These are phyloP conservation scores for Thelephora ganbajun DNA, from an alignment of 768 basidiomycete species.

Conservation along the genomic window DNA sequence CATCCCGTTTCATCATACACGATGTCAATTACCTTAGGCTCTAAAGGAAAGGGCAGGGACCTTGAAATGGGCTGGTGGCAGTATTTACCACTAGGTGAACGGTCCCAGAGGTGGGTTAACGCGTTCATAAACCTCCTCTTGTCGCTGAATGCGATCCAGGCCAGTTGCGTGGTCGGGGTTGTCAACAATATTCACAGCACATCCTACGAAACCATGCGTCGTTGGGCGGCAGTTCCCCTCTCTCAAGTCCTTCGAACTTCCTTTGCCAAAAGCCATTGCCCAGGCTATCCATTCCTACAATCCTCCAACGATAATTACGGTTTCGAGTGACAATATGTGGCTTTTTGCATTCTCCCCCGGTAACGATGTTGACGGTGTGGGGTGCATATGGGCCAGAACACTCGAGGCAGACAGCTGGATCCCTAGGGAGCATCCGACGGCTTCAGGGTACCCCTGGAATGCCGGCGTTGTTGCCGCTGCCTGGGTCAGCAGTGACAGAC, in stretches of 20 bases:
- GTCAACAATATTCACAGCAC: slow-evolving; percentile 56
- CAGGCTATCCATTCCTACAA: slow-evolving; percentile 34
- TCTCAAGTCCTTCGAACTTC: slow-evolving; percentile 46
- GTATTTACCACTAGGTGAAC: slow-evolving; percentile 45
- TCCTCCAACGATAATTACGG: slow-evolving; percentile 48
- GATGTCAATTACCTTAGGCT: no score
- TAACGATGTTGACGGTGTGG: slow-evolving; percentile 37
- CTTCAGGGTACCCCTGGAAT: slow-evolving; percentile 23
- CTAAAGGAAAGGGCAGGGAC: slow-evolving; percentile 41
- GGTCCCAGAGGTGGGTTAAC: slow-evolving; percentile 33
- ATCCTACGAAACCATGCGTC: slow-evolving; percentile 45
- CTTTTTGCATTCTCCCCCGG: slow-evolving; percentile 68
- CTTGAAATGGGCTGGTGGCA: slow-evolving; percentile 72
- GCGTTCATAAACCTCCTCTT: neutral
- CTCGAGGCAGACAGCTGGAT: slow-evolving; percentile 48
- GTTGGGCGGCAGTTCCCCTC: slow-evolving; percentile 57
- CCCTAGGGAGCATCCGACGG: slow-evolving; percentile 39
- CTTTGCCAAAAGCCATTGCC: slow-evolving; percentile 36
- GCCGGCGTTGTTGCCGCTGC: slow-evolving; percentile 45
- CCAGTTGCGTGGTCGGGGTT: slow-evolving; percentile 60
- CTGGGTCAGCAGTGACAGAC: slow-evolving; percentile 49
- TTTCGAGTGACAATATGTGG: slow-evolving; percentile 45
- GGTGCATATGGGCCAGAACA: slow-evolving; percentile 53
- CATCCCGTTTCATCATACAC: no score
- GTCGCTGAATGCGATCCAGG: slow-evolving; percentile 20